Percentiles rank a stretch among this genome's conserved stretches.
These are phyloP conservation scores for Clavispora carvajalis DNA, from an alignment of 805 yeast genomes.

Conservation along the genomic window DNA sequence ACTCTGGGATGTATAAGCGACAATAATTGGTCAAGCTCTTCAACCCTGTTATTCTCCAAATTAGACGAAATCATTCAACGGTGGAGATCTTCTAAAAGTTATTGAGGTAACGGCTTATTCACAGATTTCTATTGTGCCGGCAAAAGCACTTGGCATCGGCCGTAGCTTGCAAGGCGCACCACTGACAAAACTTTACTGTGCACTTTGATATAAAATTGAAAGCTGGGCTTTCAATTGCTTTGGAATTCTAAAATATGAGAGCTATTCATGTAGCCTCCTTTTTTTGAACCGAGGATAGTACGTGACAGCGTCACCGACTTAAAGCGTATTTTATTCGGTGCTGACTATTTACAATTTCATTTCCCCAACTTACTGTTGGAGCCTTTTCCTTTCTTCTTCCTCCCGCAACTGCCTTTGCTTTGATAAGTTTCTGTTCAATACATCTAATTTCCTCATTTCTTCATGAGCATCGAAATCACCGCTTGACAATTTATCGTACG, in stretches of 20 bases:
- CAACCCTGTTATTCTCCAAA: conserved; percentile 47
- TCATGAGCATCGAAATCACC: conserved; percentile 82
- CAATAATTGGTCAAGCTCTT: conserved; percentile 53
- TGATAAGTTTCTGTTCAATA: conserved; percentile 48
- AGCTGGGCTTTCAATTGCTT: too few species aligned
- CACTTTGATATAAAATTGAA: too few species aligned
- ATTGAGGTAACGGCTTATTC: background rate
- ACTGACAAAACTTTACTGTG: too few species aligned
- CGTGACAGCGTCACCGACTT: too few species aligned
- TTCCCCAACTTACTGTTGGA: background rate
- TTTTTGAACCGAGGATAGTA: too few species aligned
- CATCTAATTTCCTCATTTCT: conserved; percentile 69
- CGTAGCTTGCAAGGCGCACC: too few species aligned
- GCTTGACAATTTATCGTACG: conserved; percentile 66
- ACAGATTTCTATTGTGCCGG: background rate
- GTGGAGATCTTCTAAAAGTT: background rate
- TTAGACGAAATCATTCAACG: conserved; percentile 7
- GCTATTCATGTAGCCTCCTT: too few species aligned
- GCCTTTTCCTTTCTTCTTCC: conserved; percentile 27
- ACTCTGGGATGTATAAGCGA: conserved; percentile 47
- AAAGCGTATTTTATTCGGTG: too few species aligned
- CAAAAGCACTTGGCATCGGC: too few species aligned
- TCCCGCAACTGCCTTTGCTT: conserved; percentile 22
- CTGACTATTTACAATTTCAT: conserved; percentile 1
- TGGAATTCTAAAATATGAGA: too few species aligned